A percentile compares a stretch with the other conserved stretches of the same genome.
phyloP scores from a whole-genome alignment of 2,329 filamentous ascomycete genomes.

The Hypomyces rosellus region DNA sequence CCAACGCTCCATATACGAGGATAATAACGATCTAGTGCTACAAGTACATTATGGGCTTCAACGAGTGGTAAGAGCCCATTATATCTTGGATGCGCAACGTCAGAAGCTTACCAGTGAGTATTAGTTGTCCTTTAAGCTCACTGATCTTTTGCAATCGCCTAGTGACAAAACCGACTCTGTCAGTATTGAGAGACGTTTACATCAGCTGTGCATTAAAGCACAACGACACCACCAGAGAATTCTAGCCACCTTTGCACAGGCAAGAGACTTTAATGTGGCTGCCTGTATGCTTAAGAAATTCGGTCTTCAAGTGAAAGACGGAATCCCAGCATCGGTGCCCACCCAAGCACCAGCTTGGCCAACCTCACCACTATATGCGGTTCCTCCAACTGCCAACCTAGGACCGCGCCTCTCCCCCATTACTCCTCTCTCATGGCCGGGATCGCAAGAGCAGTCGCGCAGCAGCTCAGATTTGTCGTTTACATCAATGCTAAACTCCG shows the following conservation, averaged over 20 bases:
- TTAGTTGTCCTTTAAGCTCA: conserved; percentile 26
- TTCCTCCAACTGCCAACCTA: not conserved
- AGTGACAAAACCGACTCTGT: conserved; percentile 14
- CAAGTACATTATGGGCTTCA: conserved; percentile 19
- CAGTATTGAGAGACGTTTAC: conserved; percentile 15
- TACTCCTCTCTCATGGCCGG: conserved; percentile 12
- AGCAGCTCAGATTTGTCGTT: conserved; percentile 8
- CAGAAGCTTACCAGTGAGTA: not conserved
- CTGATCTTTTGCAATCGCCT: conserved; percentile 17
- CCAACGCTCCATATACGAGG: conserved; percentile 13
- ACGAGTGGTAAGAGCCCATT: conserved; percentile 19
- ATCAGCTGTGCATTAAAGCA: conserved; percentile 21
- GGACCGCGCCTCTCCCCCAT: conserved; percentile 23
- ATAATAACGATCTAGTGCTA: conserved; percentile 19
- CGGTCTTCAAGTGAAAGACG: conserved; percentile 22
- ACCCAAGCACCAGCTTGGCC: not conserved
- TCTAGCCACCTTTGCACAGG: conserved; percentile 22
- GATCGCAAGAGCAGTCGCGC: not conserved
- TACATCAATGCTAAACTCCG: conserved; percentile 13
- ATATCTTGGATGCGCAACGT: not conserved
- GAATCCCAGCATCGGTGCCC: not conserved
- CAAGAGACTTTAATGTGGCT: conserved; percentile 27
- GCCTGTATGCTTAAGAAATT: conserved; percentile 26
- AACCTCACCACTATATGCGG: not conserved
- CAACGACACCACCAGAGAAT: conserved; percentile 21